Evolutionary conservation across 345 rosid genomes (phyloP), one percentile per base, ranked within the genome.

Genomic region (Syzygium aqueum): DNA sequence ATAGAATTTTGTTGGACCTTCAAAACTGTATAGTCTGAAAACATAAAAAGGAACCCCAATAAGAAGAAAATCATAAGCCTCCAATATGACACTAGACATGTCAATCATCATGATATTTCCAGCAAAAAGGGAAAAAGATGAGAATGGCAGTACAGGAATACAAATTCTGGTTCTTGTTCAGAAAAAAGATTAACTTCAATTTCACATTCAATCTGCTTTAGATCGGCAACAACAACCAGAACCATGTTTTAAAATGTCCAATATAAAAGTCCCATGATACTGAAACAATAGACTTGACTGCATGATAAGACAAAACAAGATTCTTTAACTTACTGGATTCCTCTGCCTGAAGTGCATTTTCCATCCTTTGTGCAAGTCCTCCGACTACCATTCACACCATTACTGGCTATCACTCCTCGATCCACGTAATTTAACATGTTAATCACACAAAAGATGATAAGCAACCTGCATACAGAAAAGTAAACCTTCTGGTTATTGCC

Each of bases 391-490:
- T 97, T 97, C 53, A 97, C 99, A 84, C 99, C 98, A 89, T 97
- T 97, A 87, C 99, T 97, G 3, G 99, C 99, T 40, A 96, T 97
- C 7, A 93, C 96, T 91, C 99, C 99, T 90, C 99, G 94, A 91
- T 97, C 99, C 89, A 96, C 92, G 46, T 96, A 94, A 92, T 97
- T 97, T 84, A 96, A 84, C 95, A 97, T 80, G 92, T 94, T 97
- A 86, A 95, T 90, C 53, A 96, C 89, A 90, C 99, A 96, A 90
- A 97, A 94, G 53, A 97, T 93, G 11, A 94, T 28, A 16, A 96
- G 95, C 77, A 97, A 90, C 94, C 98, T 97, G 92, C 90, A 93
- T 65, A 83, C 80, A 8, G 22, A 46, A 84, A 43, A 51, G 57
- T 16, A 52, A 84, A 53, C 4, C 17, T 84, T 33, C 61, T 52